Evolutionary conservation across 2,329 filamentous ascomycete genomes (phyloP).

Genomic region (Ceratocystiopsis minuta): DNA sequence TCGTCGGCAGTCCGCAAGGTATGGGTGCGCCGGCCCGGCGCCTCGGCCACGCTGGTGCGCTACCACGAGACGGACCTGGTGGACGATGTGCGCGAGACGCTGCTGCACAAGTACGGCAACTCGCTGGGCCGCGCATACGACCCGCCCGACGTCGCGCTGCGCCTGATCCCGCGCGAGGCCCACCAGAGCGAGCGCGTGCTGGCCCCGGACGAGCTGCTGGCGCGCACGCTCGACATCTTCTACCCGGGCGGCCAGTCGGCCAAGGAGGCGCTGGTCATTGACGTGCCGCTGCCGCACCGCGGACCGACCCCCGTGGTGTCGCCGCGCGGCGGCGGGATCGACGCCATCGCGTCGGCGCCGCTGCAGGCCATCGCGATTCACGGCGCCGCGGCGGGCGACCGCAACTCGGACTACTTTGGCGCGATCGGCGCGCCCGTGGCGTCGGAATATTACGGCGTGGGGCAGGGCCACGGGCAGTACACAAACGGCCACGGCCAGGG

Average conservation of each 20-base stretch:
- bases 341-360: neutral
- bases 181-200: slow-evolving; percentile 47
- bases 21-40: slow-evolving; percentile 79
- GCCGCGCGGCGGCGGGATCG: slow-evolving; percentile 29
- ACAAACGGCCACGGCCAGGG: neutral
- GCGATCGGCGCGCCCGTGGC: slow-evolving; percentile 22
- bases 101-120: slow-evolving; percentile 85
- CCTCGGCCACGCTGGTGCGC: slow-evolving; percentile 72
- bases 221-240: slow-evolving; percentile 58
- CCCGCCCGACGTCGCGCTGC: slow-evolving; percentile 70
- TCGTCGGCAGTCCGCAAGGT: slow-evolving; percentile 48
- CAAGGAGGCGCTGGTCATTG: slow-evolving; percentile 80
- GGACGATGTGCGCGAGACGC: slow-evolving; percentile 84
- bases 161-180: slow-evolving; percentile 52
- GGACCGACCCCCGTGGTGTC: slow-evolving; percentile 58
- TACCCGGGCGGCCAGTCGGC: slow-evolving; percentile 77
- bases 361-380: slow-evolving; percentile 22
- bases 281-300: slow-evolving; percentile 47
- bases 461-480: slow-evolving; percentile 1
- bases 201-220: slow-evolving; percentile 73
- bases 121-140: slow-evolving; percentile 79
- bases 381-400: slow-evolving; percentile 14
- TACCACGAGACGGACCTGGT: slow-evolving; percentile 80
- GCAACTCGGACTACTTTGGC: slow-evolving; percentile 54
- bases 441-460: slow-evolving; percentile 2